These are phyloP conservation scores for Trametes maxima DNA, from an alignment of 768 basidiomycete species.

Conservation along the genomic window DNA sequence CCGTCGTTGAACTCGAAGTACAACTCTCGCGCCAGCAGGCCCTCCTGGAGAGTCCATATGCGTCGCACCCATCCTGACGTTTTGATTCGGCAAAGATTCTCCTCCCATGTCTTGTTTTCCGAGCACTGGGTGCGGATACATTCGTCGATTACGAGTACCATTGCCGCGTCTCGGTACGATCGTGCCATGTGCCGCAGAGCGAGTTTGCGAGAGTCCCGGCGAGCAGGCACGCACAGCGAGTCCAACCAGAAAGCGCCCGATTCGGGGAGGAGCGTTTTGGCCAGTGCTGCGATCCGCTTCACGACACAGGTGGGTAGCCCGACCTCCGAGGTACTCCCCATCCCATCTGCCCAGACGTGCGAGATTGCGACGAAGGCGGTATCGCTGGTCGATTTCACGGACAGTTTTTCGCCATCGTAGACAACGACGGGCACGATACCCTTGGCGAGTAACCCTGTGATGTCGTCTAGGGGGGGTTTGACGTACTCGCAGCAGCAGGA, in stretches of 20 bases:
- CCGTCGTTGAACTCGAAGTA: slow-evolving; percentile 18
- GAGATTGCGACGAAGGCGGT: slow-evolving; percentile 5
- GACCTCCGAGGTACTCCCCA: slow-evolving; percentile 19
- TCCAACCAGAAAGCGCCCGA: slow-evolving; percentile 23
- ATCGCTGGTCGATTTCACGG: not conserved
- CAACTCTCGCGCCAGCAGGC: slow-evolving; percentile 13
- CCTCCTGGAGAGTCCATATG: slow-evolving; percentile 20
- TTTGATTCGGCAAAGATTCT: slow-evolving; percentile 10
- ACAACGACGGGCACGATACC: not conserved
- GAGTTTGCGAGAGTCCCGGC: slow-evolving; percentile 1
- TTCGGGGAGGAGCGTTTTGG: slow-evolving; percentile 5
- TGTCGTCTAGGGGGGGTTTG: slow-evolving; percentile 8
- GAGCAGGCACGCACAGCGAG: slow-evolving; percentile 17
- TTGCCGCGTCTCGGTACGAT: slow-evolving; percentile 14
- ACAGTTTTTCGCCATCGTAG: not conserved
- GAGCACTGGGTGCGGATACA: slow-evolving; percentile 14
- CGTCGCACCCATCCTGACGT: slow-evolving; percentile 16
- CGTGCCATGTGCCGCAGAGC: slow-evolving; percentile 20
- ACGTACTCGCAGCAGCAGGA: slow-evolving; percentile 7
- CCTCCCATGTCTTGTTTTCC: not conserved
- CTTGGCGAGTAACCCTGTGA: not conserved
- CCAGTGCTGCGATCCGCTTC: slow-evolving; percentile 6
- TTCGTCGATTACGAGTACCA: slow-evolving; percentile 18
- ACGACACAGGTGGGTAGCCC: slow-evolving; percentile 19
- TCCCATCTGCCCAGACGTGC: slow-evolving; percentile 4